A percentile compares a stretch with the other conserved stretches of the same genome.
phyloP scores from a whole-genome alignment of 768 basidiomycete genomes.

The Ramaria rubella region DNA sequence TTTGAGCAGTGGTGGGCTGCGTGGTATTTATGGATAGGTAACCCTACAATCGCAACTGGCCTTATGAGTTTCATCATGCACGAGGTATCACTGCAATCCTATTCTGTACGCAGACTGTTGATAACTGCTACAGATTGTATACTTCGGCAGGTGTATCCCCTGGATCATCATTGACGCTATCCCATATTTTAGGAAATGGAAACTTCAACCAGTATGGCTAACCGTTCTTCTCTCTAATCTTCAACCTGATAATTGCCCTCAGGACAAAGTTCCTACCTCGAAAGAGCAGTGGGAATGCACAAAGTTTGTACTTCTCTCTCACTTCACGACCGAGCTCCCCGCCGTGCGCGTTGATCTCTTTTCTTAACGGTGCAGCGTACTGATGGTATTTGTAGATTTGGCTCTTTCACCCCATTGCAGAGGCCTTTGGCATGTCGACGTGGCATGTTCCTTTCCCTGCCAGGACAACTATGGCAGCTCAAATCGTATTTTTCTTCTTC shows the following conservation, averaged over 20 bases:
- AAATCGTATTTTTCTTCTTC: slow-evolving; percentile 85
- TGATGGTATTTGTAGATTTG: slow-evolving; percentile 51
- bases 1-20: slow-evolving; percentile 74
- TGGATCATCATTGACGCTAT: slow-evolving; percentile 95
- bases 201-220: slow-evolving; percentile 66
- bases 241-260: background rate
- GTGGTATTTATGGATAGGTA: slow-evolving; percentile 83
- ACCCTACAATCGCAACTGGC: slow-evolving; percentile 89
- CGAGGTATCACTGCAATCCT: slow-evolving; percentile 54
- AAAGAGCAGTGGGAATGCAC: slow-evolving; percentile 94
- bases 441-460: slow-evolving; percentile 90
- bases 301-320: slow-evolving; percentile 86
- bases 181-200: slow-evolving; percentile 91
- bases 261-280: slow-evolving; percentile 65
- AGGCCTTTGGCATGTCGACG: slow-evolving; percentile 82
- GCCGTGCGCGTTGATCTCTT: slow-evolving; percentile 43
- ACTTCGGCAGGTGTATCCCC: slow-evolving; percentile 92
- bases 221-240: slow-evolving; percentile 1
- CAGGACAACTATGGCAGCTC: slow-evolving; percentile 59
- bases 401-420: slow-evolving; percentile 88
- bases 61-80: slow-evolving; percentile 89
- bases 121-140: slow-evolving; percentile 59
- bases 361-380: background rate
- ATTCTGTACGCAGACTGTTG: background rate
- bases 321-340: slow-evolving; percentile 93